Evolutionary conservation across 768 basidiomycete genomes (phyloP).

Genomic region (Panus rudis): DNA sequence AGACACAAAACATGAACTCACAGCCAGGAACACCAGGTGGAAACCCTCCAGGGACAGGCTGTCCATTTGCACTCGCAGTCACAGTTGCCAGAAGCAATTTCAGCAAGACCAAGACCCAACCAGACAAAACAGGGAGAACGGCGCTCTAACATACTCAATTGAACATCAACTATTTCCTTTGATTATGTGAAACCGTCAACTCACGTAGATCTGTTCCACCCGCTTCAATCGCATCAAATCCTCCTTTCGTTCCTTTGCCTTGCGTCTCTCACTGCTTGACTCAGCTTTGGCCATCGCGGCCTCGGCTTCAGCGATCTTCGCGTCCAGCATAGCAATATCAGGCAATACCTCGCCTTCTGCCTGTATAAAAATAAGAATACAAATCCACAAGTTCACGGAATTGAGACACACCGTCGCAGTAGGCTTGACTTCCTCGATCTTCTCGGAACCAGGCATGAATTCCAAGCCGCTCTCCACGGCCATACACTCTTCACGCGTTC

Average conservation of each 20-base stretch:
- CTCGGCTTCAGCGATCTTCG: slow-evolving; percentile 66
- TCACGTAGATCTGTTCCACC: slow-evolving; percentile 89
- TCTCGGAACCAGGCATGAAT: slow-evolving; percentile 63
- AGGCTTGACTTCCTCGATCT: slow-evolving; percentile 39
- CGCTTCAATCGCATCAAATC: slow-evolving; percentile 84
- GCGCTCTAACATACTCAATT: slow-evolving; percentile 57
- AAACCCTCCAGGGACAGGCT: slow-evolving; percentile 62
- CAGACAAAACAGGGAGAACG: slow-evolving; percentile 76
- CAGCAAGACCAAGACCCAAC: slow-evolving; percentile 88
- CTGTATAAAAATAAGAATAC: too few relatives aligned
- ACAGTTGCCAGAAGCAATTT: slow-evolving; percentile 92
- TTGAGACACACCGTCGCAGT: slow-evolving; percentile 19
- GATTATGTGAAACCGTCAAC: neutral
- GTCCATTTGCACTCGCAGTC: slow-evolving; percentile 63
- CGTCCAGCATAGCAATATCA: slow-evolving; percentile 65
- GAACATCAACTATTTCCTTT: too few relatives aligned
- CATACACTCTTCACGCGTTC: slow-evolving; percentile 92
- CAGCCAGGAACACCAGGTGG: too few relatives aligned
- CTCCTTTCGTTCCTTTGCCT: slow-evolving; percentile 60
- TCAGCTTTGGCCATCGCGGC: slow-evolving; percentile 43
- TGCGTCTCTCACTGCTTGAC: slow-evolving; percentile 46
- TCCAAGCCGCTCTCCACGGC: slow-evolving; percentile 89
- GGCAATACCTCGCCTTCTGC: slow-evolving; percentile 71
- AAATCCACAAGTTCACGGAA: neutral
- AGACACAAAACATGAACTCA: neutral